A percentile compares a stretch with the other conserved stretches of the same genome.
Conservation (phyloP, 176 grass and related monocot species). For the Miscanthus lutarioriparius region DNA sequence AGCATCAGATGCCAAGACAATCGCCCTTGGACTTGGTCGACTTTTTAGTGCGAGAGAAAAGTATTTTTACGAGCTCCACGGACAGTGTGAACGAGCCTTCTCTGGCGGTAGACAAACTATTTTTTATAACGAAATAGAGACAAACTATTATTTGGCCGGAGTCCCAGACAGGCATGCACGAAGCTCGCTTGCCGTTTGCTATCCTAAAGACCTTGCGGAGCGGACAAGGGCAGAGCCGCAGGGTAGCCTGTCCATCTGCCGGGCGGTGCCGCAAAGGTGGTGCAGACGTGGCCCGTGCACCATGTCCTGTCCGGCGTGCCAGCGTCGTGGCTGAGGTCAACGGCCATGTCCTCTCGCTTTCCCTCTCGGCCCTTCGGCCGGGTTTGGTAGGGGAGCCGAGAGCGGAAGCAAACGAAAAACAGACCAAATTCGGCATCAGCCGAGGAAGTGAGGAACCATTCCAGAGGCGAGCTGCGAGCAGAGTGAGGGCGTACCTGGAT, state of each 20-base stretch:
- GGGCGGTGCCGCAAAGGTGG: not conserved
- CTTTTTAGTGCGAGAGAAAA: no score
- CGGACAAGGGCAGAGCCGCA: not conserved
- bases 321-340: constrained; percentile 19
- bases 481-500: constrained; percentile 50
- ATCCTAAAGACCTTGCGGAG: not conserved
- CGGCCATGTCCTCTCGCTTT: not conserved
- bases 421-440: not conserved
- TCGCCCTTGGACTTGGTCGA: no score
- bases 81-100: no score
- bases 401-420: not conserved
- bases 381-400: not conserved
- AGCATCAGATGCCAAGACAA: constrained; percentile 10
- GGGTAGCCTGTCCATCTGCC: no score
- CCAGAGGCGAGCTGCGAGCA: not conserved
- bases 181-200: no score
- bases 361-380: not conserved
- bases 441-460: not conserved
- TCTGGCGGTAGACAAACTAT: not conserved
- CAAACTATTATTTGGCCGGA: no score
- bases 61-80: no score
- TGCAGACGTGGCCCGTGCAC: not conserved
- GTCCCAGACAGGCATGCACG: not conserved
- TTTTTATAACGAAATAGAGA: no score
- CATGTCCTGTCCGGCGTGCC: not conserved